Evolutionary conservation across 768 basidiomycete species (phyloP).

Genomic region (Pilatotrama ljubarskyi): DNA sequence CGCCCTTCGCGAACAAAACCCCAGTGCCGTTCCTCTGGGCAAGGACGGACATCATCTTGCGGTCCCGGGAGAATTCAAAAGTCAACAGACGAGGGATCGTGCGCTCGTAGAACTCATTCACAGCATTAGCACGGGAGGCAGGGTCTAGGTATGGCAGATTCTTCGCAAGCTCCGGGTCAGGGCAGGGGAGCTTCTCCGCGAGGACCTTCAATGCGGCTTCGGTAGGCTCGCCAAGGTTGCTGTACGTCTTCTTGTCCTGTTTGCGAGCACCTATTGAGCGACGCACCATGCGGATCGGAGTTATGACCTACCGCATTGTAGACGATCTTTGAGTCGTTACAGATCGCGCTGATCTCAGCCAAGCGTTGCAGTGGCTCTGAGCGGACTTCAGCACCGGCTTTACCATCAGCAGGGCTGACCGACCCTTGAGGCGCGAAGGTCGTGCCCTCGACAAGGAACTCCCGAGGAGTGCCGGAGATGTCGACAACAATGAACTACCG

Average conservation of each 20-base stretch:
- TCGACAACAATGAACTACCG: conserved; percentile 76
- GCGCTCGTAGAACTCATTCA: conserved; percentile 82
- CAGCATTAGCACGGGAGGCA: conserved; percentile 69
- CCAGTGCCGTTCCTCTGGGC: conserved; percentile 67
- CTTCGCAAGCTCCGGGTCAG: conserved; percentile 55
- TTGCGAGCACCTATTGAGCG: neutral
- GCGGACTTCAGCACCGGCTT: conserved; percentile 56
- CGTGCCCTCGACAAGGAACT: conserved; percentile 86
- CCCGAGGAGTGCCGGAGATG: conserved; percentile 48
- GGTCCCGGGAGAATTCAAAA: conserved; percentile 96
- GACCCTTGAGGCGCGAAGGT: conserved; percentile 87
- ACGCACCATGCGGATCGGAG: neutral
- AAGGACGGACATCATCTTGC: conserved; percentile 99
- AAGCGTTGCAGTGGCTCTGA: conserved; percentile 78
- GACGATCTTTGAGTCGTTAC: conserved; percentile 91
- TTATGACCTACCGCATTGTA: conserved; percentile 64
- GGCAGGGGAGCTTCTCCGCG: conserved; percentile 88
- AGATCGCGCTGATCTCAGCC: conserved; percentile 89
- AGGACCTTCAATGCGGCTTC: conserved; percentile 96
- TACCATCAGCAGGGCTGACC: conserved; percentile 66
- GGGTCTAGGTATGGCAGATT: conserved; percentile 58
- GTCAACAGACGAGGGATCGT: conserved; percentile 81
- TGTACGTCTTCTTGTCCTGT: conserved; percentile 78
- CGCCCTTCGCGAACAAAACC: conserved; percentile 92
- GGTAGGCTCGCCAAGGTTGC: conserved; percentile 93